phyloP scores from a whole-genome alignment of 495 filamentous ascomycete genomes.

The Cetradonia linearis region DNA sequence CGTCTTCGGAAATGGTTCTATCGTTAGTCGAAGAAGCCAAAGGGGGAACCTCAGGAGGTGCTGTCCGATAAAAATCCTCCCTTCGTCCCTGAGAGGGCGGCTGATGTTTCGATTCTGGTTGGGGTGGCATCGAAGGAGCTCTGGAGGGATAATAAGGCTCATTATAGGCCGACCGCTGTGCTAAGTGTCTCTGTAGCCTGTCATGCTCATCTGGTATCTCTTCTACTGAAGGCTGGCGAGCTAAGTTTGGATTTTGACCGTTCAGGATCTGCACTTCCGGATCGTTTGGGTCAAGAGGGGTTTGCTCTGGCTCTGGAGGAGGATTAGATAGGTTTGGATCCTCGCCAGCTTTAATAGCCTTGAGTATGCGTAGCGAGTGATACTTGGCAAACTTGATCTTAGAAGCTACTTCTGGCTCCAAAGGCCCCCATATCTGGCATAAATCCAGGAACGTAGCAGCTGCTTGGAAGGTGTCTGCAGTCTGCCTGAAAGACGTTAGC shows the following conservation, averaged over 20 bases:
- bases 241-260: conserved; percentile 26
- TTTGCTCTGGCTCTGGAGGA: conserved; percentile 41
- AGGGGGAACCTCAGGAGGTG: conserved; percentile 33
- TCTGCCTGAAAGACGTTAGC: conserved; percentile 51
- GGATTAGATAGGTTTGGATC: conserved; percentile 91
- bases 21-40: conserved; percentile 25
- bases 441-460: conserved; percentile 87
- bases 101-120: conserved; percentile 27
- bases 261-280: conserved; percentile 51
- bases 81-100: conserved; percentile 10
- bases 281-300: conserved; percentile 46
- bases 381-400: conserved; percentile 96
- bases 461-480: conserved; percentile 83
- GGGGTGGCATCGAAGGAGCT: conserved; percentile 32
- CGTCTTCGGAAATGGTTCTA: conserved; percentile 35
- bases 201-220: conserved; percentile 42
- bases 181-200: conserved; percentile 30
- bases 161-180: conserved; percentile 35
- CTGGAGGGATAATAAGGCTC: conserved; percentile 44
- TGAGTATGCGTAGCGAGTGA: conserved; percentile 82
- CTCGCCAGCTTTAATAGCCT: conserved; percentile 80
- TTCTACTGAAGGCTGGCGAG: conserved; percentile 49
- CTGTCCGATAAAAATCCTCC: conserved; percentile 25
- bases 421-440: conserved; percentile 66
- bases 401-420: conserved; percentile 64